phyloP scores from a whole-genome alignment of 257 asterid genomes.

The Solanum clarkiae region DNA sequence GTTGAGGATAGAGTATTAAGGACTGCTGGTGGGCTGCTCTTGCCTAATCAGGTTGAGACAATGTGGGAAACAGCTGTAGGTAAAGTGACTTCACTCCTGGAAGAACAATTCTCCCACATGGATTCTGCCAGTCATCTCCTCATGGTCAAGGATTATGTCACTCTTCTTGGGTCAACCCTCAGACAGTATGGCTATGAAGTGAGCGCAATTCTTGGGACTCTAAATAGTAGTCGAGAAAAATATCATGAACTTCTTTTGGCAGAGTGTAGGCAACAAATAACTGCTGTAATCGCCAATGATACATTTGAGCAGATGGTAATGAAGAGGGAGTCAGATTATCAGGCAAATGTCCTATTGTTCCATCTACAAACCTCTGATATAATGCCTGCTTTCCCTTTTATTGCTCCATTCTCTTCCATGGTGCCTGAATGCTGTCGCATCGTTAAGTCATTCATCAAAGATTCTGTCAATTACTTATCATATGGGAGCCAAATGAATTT shows the following conservation, averaged over 20 bases:
- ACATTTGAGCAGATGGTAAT: constrained; percentile 73
- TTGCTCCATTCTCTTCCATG: constrained; percentile 85
- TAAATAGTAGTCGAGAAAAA: constrained; percentile 65
- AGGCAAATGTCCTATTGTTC: constrained; percentile 66
- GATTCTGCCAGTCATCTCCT: constrained; percentile 84
- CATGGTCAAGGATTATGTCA: constrained; percentile 79
- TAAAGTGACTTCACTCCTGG: constrained; percentile 53
- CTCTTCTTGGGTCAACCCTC: constrained; percentile 87
- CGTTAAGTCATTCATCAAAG: constrained; percentile 68
- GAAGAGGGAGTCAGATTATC: constrained; percentile 92
- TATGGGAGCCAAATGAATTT: constrained; percentile 75
- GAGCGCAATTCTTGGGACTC: constrained; percentile 48
- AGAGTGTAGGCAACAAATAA: constrained; percentile 62
- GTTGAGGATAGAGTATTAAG: constrained; percentile 86
- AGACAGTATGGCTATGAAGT: constrained; percentile 86
- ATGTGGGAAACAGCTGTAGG: constrained; percentile 90
- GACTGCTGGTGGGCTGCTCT: constrained; percentile 72
- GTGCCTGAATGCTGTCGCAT: constrained; percentile 84
- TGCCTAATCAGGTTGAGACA: constrained; percentile 64
- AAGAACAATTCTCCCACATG: constrained; percentile 66
- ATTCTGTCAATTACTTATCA: constrained; percentile 69
- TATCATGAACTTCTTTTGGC: constrained; percentile 77
- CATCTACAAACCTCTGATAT: constrained; percentile 86
- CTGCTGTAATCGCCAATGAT: constrained; percentile 38
- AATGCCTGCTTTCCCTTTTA: constrained; percentile 93